Conservation (phyloP, 352 stramenopile species). For the Globisporangium nodosum region DNA sequence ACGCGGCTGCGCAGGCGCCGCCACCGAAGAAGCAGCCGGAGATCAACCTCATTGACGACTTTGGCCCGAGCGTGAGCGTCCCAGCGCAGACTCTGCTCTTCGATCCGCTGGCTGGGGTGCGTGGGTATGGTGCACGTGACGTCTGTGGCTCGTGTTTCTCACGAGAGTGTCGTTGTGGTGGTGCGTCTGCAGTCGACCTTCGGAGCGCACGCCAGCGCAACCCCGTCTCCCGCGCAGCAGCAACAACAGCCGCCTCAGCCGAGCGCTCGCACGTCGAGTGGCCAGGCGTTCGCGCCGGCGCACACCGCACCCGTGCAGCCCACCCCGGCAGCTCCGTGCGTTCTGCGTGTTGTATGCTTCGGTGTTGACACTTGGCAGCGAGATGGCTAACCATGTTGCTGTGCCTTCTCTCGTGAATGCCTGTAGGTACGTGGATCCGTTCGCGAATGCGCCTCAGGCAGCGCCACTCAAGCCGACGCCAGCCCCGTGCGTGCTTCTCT, state of each 20-base stretch:
- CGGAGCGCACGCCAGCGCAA: slow-evolving; percentile 12
- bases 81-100: slow-evolving; percentile 69
- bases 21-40: slow-evolving; percentile 38
- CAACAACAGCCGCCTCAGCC: slow-evolving; percentile 11
- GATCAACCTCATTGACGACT: slow-evolving; percentile 79
- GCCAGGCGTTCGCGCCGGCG: slow-evolving; percentile 17
- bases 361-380: not conserved
- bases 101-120: slow-evolving; percentile 59
- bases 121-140: slow-evolving; percentile 6
- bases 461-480: slow-evolving; percentile 34
- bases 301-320: slow-evolving; percentile 6
- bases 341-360: not conserved
- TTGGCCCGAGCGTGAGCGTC: slow-evolving; percentile 49
- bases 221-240: slow-evolving; percentile 12
- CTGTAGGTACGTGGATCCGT: slow-evolving; percentile 54
- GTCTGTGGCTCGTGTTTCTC: not conserved
- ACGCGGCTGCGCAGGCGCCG: not conserved
- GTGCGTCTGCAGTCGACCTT: slow-evolving; percentile 20
- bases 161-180: not conserved
- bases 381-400: not conserved
- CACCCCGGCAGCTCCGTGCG: slow-evolving; percentile 1
- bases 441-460: slow-evolving; percentile 38
- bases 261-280: slow-evolving; percentile 21
- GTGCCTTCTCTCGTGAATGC: not conserved
- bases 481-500: slow-evolving; percentile 16